Conservation (phyloP, 768 basidiomycete genomes). For the Suillus plorans region DNA sequence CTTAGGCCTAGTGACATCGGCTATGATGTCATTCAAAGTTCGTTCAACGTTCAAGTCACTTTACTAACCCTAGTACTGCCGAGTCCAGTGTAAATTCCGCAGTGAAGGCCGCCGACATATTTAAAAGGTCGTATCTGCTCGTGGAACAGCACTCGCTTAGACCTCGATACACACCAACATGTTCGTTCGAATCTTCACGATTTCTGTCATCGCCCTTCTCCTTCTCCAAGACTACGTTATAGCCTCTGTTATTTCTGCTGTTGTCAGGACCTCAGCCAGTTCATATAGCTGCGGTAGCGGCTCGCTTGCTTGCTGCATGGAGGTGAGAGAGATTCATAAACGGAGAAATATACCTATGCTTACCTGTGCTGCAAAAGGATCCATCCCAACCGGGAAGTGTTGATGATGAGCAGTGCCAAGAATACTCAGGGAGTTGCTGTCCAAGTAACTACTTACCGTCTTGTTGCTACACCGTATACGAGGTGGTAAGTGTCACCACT, state of each 20-base stretch:
- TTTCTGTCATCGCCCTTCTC: not conserved
- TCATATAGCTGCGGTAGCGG: not conserved
- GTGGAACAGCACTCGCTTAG: not conserved
- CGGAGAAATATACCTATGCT: not conserved
- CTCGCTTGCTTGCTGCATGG: not conserved
- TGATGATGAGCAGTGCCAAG: not conserved
- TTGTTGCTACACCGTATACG: not conserved
- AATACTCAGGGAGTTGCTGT: not conserved
- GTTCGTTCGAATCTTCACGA: not conserved
- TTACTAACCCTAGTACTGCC: not conserved
- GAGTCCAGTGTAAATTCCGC: no score
- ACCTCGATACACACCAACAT: not conserved
- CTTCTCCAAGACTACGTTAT: not conserved
- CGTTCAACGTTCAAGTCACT: not conserved
- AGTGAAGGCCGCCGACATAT: not conserved
- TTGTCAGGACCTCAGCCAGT: not conserved
- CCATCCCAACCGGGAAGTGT: not conserved
- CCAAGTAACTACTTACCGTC: not conserved
- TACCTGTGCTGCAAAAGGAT: not conserved
- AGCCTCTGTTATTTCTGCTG: not conserved
- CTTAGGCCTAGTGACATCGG: not conserved
- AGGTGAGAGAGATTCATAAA: not conserved
- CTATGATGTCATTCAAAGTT: not conserved
- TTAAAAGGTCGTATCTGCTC: not conserved
- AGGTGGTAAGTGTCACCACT: not conserved